Base-by-base conservation (phyloP, 257 asterid genomes). In the Solanum ossicruentum region DNA sequence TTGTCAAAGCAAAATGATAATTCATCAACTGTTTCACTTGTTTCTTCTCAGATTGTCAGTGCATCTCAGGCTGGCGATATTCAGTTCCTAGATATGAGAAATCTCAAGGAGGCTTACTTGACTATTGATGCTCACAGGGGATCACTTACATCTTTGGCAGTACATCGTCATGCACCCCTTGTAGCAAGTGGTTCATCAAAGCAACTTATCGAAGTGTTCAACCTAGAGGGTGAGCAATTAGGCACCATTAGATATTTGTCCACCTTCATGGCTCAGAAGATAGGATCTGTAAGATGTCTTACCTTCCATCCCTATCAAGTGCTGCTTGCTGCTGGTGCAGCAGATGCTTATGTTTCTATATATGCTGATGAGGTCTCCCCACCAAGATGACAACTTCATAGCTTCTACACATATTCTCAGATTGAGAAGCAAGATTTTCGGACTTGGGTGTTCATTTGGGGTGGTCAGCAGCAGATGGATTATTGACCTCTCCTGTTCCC, bases 41-140 rank as follows among this genome's bases (percentile, higher is more conserved):
- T 80, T 55, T 83, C 12, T 56, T 32, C 41, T 49, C 92, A 95
- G 99, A 89, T 97, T 17, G 92, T 95, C 43, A 97, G 99, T 87
- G 99, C 99, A 60, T 94, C 98, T 28, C 99, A 95, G 81, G 99
- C 97, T 41, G 99, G 99, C 78, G 91, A 91, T 84, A 95, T 96
- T 80, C 86, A 92, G 89, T 92, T 97, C 85, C 94, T 97, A 23
- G 99, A 90, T 71, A 86, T 95, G 91, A 95, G 99, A 91, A 82
- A 84, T 80, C 87, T 89, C 23, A 87, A 82, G 83, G 92, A 93
- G n/a, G 84, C 94, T 12, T 93, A 92, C 91, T 94, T 93, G 17
- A 94, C 99, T 2, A 97, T 97, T 11, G 92, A 92, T 80, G 98
- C 99, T 78, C 98, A 95, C 28, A 86, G 99, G 85, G 99, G 99